These are phyloP conservation scores for Phylloporus sp. DNA, from an alignment of 1,284 basidiomycete genomes.

Conservation along the genomic window DNA sequence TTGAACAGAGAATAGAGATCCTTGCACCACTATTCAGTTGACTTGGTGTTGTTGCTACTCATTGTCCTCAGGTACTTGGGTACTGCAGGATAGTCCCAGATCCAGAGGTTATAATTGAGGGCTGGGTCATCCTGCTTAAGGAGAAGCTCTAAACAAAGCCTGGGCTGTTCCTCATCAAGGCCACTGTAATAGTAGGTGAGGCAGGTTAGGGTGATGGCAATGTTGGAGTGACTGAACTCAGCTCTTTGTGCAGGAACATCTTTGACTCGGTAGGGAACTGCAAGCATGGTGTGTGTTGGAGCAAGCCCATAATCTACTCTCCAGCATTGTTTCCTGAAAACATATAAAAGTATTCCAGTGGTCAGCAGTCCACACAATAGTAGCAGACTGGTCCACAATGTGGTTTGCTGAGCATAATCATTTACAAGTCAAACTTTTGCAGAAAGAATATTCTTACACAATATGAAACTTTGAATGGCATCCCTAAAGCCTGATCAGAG, in stretches of 20 bases:
- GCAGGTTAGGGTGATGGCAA: conserved; percentile 52
- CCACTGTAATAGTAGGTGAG: conserved; percentile 58
- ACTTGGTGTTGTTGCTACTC: conserved; percentile 47
- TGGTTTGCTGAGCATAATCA: not conserved
- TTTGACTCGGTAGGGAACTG: conserved; percentile 59
- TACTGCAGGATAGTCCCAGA: conserved; percentile 22
- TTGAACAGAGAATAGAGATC: conserved; percentile 42
- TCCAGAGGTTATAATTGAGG: conserved; percentile 49
- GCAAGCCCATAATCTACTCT: conserved; percentile 58
- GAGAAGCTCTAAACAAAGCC: conserved; percentile 44
- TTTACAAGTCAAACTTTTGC: not conserved
- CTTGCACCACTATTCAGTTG: conserved; percentile 39
- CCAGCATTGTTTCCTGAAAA: conserved; percentile 50
- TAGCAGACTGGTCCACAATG: conserved; percentile 42
- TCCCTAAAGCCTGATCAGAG: conserved; percentile 19
- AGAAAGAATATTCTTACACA: not conserved
- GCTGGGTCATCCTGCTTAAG: conserved; percentile 49
- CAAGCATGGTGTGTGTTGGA: conserved; percentile 47
- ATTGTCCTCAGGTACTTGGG: conserved; percentile 38
- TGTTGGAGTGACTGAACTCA: conserved; percentile 61
- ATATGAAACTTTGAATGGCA: conserved; percentile 31
- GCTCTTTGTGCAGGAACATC: conserved; percentile 52
- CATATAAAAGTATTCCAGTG: conserved; percentile 45
- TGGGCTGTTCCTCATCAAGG: conserved; percentile 45
- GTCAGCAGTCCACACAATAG: conserved; percentile 50